Evolutionary conservation across 306 rosid species (phyloP), one percentile per base, ranked within the genome.

Genomic region (Pyrus pyrifolia): DNA sequence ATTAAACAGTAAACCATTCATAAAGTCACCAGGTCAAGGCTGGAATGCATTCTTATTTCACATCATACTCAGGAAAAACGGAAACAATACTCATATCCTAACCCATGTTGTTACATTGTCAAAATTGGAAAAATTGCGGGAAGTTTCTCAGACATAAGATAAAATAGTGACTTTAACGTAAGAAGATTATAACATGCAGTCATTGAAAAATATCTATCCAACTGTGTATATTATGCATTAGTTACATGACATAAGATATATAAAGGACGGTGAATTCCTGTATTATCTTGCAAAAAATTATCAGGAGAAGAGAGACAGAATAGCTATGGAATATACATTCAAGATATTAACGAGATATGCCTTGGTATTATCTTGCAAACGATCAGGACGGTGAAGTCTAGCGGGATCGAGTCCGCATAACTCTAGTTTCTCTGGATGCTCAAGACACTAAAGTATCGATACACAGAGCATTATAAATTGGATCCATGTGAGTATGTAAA

Each of bases 391-490:
- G 80, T 91, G 89, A 84, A 93, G 98, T 27, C 83, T 85, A 63
- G 61, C 71, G 74, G 93, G 92, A 86, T 93, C 98, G 69, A 91
- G 97, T 64, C 98, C 98, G 74, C 97, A 91, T 78, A 91, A 83
- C 68, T 89, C 92, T 71, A 93, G 79, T 80, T 93, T 91, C 59
- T 86, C 92, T 19, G 96, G 97, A 69, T 85, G 81, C 79, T 76
- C 91, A 22, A 86, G 90, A 76, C 85, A 74, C 98, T 93, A 46
- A 3, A 82, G 52, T 77, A 81, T 55, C 75, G 67, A 21, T 35
- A 17, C 11, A 42, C 38, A 71, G 44, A 40, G 78, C 67, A 73
- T 45, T 57, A 75, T 53, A 57, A 74, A 70, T 59, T 78, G 40
- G 38, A 71, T 9, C 77, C 61, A 67, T 72, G 19, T 70, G 67